Percentiles rank a stretch among this genome's conserved stretches.
phyloP scores from a whole-genome alignment of 164 flowering plant genomes.

The Amborella trichopoda region DNA sequence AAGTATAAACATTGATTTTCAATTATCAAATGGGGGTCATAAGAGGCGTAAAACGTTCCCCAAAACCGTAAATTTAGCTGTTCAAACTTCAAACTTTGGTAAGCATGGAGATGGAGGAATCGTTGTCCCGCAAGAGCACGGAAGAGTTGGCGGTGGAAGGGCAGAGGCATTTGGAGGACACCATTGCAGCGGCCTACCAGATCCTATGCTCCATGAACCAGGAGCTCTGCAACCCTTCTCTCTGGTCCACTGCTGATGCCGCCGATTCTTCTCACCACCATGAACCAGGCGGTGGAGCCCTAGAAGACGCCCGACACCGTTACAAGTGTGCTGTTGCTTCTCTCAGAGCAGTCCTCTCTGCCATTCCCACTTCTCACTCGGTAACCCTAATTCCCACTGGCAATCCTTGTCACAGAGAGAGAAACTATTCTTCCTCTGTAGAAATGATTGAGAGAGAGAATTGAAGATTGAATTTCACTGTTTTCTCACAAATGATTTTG shows the following conservation, averaged over 20 bases:
- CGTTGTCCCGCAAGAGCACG: conserved; percentile 27
- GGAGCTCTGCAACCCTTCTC: conserved; percentile 74
- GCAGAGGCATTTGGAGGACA: conserved; percentile 57
- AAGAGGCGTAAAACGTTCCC: too few species aligned
- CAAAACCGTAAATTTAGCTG: too few species aligned
- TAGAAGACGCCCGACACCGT: conserved; percentile 52
- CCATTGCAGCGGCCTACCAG: conserved; percentile 57
- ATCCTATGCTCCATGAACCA: conserved; percentile 82
- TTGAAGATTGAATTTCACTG: too few species aligned
- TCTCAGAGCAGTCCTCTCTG: conserved; percentile 52
- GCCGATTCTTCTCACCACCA: conserved; percentile 20
- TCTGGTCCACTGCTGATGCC: conserved; percentile 49
- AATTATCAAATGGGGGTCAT: too few species aligned
- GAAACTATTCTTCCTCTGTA: too few species aligned
- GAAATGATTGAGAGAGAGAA: too few species aligned
- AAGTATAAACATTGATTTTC: too few species aligned
- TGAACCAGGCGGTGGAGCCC: conserved; percentile 50
- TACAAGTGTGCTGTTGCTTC: conserved; percentile 65
- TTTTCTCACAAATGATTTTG: too few species aligned
- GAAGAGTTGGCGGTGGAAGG: conserved; percentile 58
- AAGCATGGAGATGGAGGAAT: too few species aligned
- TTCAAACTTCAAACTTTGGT: too few species aligned
- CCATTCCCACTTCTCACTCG: conserved; percentile 51
- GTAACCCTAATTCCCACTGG: conserved; percentile 14
- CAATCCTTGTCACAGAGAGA: too few species aligned